These are phyloP conservation scores for Xanthoconium stramineum DNA, from an alignment of 768 basidiomycete genomes.

Conservation along the genomic window DNA sequence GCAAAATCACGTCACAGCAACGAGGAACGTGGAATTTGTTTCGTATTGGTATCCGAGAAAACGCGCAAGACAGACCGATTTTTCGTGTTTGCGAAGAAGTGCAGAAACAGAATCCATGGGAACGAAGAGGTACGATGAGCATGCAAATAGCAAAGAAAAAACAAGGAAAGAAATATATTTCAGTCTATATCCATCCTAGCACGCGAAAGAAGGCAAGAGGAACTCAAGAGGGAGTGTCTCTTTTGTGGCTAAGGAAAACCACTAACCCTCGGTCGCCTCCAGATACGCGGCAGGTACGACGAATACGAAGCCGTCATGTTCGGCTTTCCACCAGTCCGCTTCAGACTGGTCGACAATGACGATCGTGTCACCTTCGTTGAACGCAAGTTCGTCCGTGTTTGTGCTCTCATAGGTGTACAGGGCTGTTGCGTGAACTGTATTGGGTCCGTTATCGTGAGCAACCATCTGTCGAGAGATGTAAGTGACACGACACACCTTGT, in stretches of 20 bases:
- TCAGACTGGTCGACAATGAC: constrained; percentile 81
- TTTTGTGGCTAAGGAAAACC: constrained; percentile 30
- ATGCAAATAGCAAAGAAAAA: constrained; percentile 37
- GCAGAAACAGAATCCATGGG: constrained; percentile 9
- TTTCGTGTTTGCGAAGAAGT: constrained; percentile 4
- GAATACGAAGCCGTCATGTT: constrained; percentile 79
- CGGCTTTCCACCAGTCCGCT: constrained; percentile 95
- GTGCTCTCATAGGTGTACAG: constrained; percentile 72
- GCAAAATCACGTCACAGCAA: constrained; percentile 3
- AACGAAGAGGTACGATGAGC: constrained; percentile 11
- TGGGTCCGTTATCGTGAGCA: not conserved
- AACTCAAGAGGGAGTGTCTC: constrained; percentile 48
- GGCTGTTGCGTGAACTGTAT: constrained; percentile 67
- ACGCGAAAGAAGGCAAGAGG: constrained; percentile 44
- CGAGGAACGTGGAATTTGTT: constrained; percentile 10
- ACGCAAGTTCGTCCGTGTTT: constrained; percentile 80
- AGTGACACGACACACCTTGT: constrained; percentile 40
- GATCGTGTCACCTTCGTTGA: constrained; percentile 76
- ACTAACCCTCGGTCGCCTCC: constrained; percentile 90
- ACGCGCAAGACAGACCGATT: constrained; percentile 1
- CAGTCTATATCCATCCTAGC: constrained; percentile 64
- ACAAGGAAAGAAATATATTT: constrained; percentile 56
- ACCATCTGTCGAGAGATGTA: not conserved
- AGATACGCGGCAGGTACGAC: constrained; percentile 92
- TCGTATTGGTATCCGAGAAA: constrained; percentile 11